These are phyloP conservation scores for Acacia acuminata DNA, from an alignment of 306 rosid genomes.

Conservation along the genomic window DNA sequence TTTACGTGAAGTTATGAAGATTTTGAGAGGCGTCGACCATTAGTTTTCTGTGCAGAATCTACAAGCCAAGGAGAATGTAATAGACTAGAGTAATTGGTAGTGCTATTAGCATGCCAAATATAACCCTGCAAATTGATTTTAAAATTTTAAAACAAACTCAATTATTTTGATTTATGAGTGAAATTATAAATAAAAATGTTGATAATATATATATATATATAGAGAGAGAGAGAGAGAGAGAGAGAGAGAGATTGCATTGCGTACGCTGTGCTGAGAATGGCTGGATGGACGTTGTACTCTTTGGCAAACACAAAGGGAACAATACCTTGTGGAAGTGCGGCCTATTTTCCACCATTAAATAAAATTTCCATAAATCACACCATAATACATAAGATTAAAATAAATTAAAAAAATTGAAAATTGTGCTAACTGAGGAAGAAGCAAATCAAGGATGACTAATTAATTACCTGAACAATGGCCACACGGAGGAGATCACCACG, in stretches of 20 bases:
- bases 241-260: constrained; percentile 34
- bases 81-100: constrained; percentile 58
- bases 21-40: constrained; percentile 15
- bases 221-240: too few relatives aligned
- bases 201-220: neutral
- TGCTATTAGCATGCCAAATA: constrained; percentile 67
- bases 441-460: neutral
- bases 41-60: neutral
- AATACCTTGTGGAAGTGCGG: constrained; percentile 98
- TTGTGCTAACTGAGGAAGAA: neutral
- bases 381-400: neutral
- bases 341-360: constrained; percentile 47
- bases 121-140: constrained; percentile 46
- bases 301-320: constrained; percentile 98
- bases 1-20: constrained; percentile 11
- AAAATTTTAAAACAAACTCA: neutral
- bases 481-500: constrained; percentile 89
- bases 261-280: constrained; percentile 94
- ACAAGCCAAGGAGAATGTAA: constrained; percentile 62
- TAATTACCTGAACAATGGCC: constrained; percentile 94
- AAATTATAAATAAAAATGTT: too few relatives aligned
- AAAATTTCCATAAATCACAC: neutral
- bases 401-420: neutral
- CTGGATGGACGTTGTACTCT: constrained; percentile 95
- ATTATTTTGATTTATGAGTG: too few relatives aligned